phyloP scores from a whole-genome alignment of 495 filamentous ascomycete species.

The Penicillium longicatenatum region DNA sequence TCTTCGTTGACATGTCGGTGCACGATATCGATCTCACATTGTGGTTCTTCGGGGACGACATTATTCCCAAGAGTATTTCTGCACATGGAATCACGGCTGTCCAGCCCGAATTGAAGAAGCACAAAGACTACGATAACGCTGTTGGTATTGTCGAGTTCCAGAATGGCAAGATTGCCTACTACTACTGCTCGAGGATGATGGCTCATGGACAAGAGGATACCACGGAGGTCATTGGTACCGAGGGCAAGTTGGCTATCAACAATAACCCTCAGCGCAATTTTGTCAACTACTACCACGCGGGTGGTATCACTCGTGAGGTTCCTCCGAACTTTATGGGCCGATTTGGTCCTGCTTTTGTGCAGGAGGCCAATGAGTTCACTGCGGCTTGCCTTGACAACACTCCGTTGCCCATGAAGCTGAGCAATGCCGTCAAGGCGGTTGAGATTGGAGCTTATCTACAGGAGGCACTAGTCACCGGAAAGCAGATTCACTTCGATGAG shows the following conservation, averaged over 20 bases:
- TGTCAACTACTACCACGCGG: conserved; percentile 48
- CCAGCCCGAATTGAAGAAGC: conserved; percentile 58
- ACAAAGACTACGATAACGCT: conserved; percentile 64
- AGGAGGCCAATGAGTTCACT: conserved; percentile 59
- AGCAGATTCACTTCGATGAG: conserved; percentile 56
- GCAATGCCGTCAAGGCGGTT: conserved; percentile 57
- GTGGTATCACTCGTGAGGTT: conserved; percentile 54
- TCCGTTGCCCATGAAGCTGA: conserved; percentile 53
- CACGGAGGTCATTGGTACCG: conserved; percentile 65
- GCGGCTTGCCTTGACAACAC: conserved; percentile 52
- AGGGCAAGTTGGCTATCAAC: conserved; percentile 60
- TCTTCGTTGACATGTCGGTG: conserved; percentile 61
- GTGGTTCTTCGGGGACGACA: conserved; percentile 58
- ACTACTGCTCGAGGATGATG: conserved; percentile 64
- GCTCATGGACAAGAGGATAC: conserved; percentile 63
- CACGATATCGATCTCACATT: conserved; percentile 61
- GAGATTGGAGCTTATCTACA: conserved; percentile 59
- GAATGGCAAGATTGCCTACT: conserved; percentile 61
- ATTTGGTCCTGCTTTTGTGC: conserved; percentile 57
- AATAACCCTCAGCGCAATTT: conserved; percentile 50
- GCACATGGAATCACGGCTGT: conserved; percentile 61
- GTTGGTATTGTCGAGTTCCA: conserved; percentile 66
- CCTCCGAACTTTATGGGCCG: conserved; percentile 55
- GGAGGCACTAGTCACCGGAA: conserved; percentile 54
- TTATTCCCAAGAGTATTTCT: conserved; percentile 50